Evolutionary conservation across 2,329 filamentous ascomycete species (phyloP).

Genomic region (Rhytidhysteron rufulum): DNA sequence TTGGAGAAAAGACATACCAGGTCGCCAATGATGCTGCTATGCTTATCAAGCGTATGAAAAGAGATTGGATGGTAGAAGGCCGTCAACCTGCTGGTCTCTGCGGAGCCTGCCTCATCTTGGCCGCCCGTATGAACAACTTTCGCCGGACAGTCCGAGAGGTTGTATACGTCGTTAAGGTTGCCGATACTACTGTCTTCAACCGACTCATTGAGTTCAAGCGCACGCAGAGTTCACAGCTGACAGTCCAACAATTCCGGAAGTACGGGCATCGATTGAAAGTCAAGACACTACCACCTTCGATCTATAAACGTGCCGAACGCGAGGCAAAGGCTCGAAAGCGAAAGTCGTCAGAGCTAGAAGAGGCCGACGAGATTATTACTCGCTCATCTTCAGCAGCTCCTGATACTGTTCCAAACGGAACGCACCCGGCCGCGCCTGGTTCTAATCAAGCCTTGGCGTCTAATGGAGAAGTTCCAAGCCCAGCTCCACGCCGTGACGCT

Average conservation of each 20-base stretch:
- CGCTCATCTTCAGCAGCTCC: background rate
- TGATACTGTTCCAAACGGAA: background rate
- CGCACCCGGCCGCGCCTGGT: background rate
- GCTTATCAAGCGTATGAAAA: slow-evolving; percentile 87
- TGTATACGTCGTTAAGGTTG: slow-evolving; percentile 97
- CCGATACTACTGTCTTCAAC: slow-evolving; percentile 86
- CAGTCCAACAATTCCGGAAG: slow-evolving; percentile 79
- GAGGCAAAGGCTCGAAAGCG: slow-evolving; percentile 32
- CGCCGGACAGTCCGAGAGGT: slow-evolving; percentile 88
- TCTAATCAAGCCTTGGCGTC: slow-evolving; percentile 3
- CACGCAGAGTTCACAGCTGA: slow-evolving; percentile 79
- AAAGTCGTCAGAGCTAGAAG: slow-evolving; percentile 8
- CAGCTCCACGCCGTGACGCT: slow-evolving; percentile 29
- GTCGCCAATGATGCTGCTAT: slow-evolving; percentile 85
- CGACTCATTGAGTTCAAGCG: slow-evolving; percentile 88
- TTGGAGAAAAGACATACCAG: slow-evolving; percentile 73
- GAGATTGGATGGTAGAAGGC: slow-evolving; percentile 96
- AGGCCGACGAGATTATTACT: background rate
- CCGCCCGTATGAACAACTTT: slow-evolving; percentile 97
- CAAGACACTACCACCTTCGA: slow-evolving; percentile 66
- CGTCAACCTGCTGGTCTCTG: slow-evolving; percentile 90
- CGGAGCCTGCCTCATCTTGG: slow-evolving; percentile 89
- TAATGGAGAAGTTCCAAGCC: background rate
- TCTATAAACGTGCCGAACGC: slow-evolving; percentile 62
- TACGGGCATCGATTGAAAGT: slow-evolving; percentile 66